These are phyloP conservation scores for Rhipidocladum racemiflorum DNA, from an alignment of 176 grass and related monocot species.

Conservation along the genomic window DNA sequence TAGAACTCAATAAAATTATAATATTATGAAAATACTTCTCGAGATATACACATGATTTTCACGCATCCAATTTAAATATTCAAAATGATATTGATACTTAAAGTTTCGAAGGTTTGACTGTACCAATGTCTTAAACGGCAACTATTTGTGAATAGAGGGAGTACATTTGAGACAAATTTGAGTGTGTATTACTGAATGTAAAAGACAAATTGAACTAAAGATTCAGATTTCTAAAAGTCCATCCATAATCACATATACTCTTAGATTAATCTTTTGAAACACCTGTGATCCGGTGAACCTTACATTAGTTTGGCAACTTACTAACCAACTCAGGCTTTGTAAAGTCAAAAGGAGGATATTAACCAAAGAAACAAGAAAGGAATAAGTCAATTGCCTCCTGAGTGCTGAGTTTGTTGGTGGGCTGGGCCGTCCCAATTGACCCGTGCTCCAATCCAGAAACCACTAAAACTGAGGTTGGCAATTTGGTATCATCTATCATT, in stretches of 20 bases:
- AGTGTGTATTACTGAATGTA: not conserved
- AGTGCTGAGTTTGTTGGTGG: slow-evolving; percentile 17
- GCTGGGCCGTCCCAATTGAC: slow-evolving; percentile 31
- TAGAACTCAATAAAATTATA: too few relatives aligned
- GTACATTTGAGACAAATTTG: not conserved
- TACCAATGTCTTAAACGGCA: too few relatives aligned
- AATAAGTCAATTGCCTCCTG: not conserved
- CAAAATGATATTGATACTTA: too few relatives aligned
- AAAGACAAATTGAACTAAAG: not conserved
- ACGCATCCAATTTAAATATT: too few relatives aligned
- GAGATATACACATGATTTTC: too few relatives aligned
- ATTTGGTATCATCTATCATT: slow-evolving; percentile 13
- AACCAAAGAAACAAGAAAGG: not conserved
- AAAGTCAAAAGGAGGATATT: not conserved
- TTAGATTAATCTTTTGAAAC: not conserved
- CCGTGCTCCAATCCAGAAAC: not conserved
- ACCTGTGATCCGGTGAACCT: not conserved
- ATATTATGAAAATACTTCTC: too few relatives aligned
- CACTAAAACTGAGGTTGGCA: not conserved
- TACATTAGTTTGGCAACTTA: not conserved
- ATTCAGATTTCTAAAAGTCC: not conserved
- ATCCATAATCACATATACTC: not conserved
- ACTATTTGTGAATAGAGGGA: too few relatives aligned
- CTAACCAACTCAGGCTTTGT: not conserved
- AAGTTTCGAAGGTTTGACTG: too few relatives aligned